A percentile compares a stretch with the other conserved stretches of the same genome.
Conservation (phyloP, 2,329 filamentous ascomycete genomes). For the Neofusicoccum umdonicola region DNA sequence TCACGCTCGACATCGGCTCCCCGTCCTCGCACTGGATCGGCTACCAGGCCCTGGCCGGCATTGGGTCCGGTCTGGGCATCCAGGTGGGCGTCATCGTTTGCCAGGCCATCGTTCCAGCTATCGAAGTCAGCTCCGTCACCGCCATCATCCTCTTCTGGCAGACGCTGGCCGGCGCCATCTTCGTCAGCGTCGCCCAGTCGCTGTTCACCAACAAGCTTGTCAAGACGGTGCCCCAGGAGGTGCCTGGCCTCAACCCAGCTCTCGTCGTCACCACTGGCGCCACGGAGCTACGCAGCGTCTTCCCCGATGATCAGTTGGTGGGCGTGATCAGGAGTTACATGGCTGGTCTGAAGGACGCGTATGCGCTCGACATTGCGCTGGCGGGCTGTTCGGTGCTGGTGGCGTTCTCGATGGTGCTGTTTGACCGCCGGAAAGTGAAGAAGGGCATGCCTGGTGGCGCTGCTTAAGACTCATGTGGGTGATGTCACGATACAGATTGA, state of each 20-base stretch:
- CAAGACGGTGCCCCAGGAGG: slow-evolving; percentile 29
- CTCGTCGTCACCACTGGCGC: slow-evolving; percentile 44
- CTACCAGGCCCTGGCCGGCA: slow-evolving; percentile 47
- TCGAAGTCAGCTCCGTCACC: slow-evolving; percentile 40
- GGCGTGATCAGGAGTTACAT: slow-evolving; percentile 26
- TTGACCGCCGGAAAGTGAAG: slow-evolving; percentile 11
- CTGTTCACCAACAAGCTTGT: slow-evolving; percentile 43
- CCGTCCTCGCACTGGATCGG: slow-evolving; percentile 45
- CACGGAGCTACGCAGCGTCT: slow-evolving; percentile 40
- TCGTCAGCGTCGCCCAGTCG: slow-evolving; percentile 42
- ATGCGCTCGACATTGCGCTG: slow-evolving; percentile 18
- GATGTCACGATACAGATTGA: background rate
- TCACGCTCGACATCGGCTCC: slow-evolving; percentile 39
- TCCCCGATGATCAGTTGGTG: slow-evolving; percentile 26
- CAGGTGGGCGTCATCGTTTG: slow-evolving; percentile 43
- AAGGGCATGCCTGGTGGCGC: slow-evolving; percentile 6
- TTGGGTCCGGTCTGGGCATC: slow-evolving; percentile 43
- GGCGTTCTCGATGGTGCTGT: background rate
- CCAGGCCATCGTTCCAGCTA: slow-evolving; percentile 35
- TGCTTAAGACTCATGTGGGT: background rate
- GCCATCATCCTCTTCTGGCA: slow-evolving; percentile 45
- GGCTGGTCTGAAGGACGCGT: slow-evolving; percentile 24
- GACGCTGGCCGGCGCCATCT: slow-evolving; percentile 43
- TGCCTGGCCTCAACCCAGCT: slow-evolving; percentile 35
- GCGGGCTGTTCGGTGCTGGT: slow-evolving; percentile 6